Evolutionary conservation across 805 yeast genomes (phyloP), one percentile per base, ranked within the genome.

Genomic region (Saccharomyces mikatae): DNA sequence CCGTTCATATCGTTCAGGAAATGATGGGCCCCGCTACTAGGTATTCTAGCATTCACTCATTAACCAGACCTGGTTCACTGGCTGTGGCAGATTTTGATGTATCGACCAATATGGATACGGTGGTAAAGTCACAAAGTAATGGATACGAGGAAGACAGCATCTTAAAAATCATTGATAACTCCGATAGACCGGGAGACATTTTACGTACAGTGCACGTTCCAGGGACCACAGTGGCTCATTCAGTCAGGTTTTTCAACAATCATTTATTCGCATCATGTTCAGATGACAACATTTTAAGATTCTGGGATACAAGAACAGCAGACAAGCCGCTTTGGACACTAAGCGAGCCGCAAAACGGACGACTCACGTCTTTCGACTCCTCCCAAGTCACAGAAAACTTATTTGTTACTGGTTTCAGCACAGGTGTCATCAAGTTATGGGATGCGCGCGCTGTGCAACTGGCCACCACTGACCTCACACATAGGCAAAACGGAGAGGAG

Each of bases 351-450:
- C 57, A 62, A 41, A 63, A 67, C 50, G 72, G 71, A 22, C 65
- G 56, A 41, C 50, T 68, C 14, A 62, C 61, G 6, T 59, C 68
- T 3, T 64, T 66, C 49, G 71, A 66, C 48, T 61, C 61, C 1
- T 68, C 71, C 0, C 65, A 62, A 36, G 57, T 62, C 1, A 58
- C 66, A 3, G 64, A 62, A 47, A 66, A 64, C 29, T 47, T 68
- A 46, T 68, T 68, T 49, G 65, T 64, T 6, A 68, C 69, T 2
- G 72, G 72, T 46, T 61, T 67, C 6, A 63, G 63, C 27, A 62
- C 69, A 2, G 72, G 72, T 52, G 61, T 62, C 41, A 58, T 68
- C 49, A 69, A 69, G 51, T 56, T 69, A 50, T 69, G 72, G 72
- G 72, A 69, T 58, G 58, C 66, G 41, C 65, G 72, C 53, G 63